A percentile compares a stretch with the other conserved stretches of the same genome.
These are phyloP conservation scores for Fusarium sp. DNA, from an alignment of 2,329 filamentous ascomycete genomes.

Conservation along the genomic window DNA sequence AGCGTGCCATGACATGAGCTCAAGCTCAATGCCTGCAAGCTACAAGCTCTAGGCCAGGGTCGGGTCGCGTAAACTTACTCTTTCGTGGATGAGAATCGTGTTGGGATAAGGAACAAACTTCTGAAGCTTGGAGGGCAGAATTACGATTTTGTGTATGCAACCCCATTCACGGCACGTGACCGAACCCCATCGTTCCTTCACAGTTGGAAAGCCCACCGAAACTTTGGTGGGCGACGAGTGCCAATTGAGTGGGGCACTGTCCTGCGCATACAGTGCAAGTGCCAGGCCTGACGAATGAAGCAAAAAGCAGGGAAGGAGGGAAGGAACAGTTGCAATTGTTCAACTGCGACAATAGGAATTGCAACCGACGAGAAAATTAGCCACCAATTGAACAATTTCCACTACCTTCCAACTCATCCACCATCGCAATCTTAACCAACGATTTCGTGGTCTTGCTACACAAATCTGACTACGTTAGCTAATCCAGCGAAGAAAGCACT, in stretches of 20 bases:
- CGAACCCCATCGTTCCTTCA: neutral
- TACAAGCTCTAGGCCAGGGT: slow-evolving; percentile 8
- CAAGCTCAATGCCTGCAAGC: slow-evolving; percentile 17
- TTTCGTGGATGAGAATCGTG: slow-evolving; percentile 57
- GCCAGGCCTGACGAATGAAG: neutral
- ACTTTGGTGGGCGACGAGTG: slow-evolving; percentile 3
- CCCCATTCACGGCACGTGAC: slow-evolving; percentile 34
- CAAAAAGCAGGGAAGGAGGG: neutral
- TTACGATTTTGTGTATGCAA: slow-evolving; percentile 44
- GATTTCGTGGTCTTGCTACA: neutral
- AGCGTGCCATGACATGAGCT: slow-evolving; percentile 16
- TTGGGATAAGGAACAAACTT: slow-evolving; percentile 53
- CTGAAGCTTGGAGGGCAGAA: slow-evolving; percentile 39
- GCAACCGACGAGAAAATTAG: neutral
- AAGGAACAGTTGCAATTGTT: slow-evolving; percentile 17
- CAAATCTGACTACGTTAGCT: neutral
- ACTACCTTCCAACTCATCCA: neutral
- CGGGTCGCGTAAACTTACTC: slow-evolving; percentile 43
- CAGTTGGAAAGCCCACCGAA: neutral
- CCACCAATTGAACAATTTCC: neutral
- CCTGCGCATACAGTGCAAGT: neutral
- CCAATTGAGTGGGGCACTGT: neutral
- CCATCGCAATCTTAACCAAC: neutral
- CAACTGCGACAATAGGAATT: neutral
- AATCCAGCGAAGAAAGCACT: slow-evolving; percentile 24